Conservation (phyloP, 148 eudicot genomes). For the Vaccinium darrowii region DNA sequence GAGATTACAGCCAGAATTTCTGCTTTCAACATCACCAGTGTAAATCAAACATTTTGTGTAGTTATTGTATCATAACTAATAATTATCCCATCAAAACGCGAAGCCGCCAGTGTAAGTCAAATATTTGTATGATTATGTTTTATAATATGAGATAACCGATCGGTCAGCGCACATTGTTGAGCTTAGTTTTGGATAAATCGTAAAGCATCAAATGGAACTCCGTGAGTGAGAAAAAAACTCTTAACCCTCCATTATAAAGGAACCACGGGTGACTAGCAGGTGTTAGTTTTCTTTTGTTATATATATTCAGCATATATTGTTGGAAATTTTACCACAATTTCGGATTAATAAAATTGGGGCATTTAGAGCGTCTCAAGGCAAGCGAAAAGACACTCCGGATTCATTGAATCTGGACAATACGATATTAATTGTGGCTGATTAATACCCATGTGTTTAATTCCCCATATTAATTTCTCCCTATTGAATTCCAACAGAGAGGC, state of each 20-base stretch:
- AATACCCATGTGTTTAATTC: too few relatives aligned
- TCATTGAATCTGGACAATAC: too few relatives aligned
- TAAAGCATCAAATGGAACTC: neutral
- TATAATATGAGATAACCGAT: neutral
- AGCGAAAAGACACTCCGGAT: too few relatives aligned
- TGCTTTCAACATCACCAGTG: conserved; percentile 62
- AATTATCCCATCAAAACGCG: neutral
- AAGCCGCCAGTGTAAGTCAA: neutral
- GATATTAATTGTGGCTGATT: too few relatives aligned
- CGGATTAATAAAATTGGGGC: too few relatives aligned
- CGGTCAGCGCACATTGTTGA: neutral
- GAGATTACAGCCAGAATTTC: conserved; percentile 71
- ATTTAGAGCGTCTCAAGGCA: too few relatives aligned
- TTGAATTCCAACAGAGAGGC: too few relatives aligned
- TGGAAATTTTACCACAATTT: too few relatives aligned
- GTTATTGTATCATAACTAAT: conserved; percentile 4
- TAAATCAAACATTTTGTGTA: conserved; percentile 16
- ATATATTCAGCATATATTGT: neutral
- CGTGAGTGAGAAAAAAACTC: too few relatives aligned
- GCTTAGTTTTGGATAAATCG: neutral
- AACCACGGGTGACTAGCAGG: neutral
- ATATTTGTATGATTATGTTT: neutral
- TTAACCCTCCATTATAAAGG: neutral
- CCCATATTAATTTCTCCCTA: too few relatives aligned
- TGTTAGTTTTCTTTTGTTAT: neutral